phyloP scores from a whole-genome alignment of 331 rosid genomes.

The Saraca asoca region DNA sequence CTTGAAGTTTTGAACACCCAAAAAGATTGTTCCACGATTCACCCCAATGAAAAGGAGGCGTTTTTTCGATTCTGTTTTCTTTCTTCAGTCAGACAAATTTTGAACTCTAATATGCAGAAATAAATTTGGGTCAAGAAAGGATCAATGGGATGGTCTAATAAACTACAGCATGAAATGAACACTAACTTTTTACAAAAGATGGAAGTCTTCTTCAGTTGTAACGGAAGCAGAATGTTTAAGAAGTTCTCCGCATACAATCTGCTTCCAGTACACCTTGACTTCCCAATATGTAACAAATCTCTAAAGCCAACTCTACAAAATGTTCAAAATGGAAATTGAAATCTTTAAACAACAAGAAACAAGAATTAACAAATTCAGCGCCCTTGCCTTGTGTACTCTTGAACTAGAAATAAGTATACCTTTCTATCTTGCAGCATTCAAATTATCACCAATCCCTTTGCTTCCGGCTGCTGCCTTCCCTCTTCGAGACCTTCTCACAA shows the following conservation, averaged over 20 bases:
- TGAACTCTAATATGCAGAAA: background rate
- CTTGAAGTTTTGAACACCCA: too few species aligned
- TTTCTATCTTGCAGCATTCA: constrained; percentile 36
- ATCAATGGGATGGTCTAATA: constrained; percentile 3
- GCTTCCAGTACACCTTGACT: constrained; percentile 48
- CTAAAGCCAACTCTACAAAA: constrained; percentile 63
- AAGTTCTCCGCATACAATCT: constrained; percentile 40
- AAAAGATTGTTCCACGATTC: background rate
- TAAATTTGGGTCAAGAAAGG: constrained; percentile 11
- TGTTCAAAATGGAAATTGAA: constrained; percentile 43
- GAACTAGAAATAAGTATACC: constrained; percentile 40
- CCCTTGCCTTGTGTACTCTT: constrained; percentile 37
- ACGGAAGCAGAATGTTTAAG: constrained; percentile 37
- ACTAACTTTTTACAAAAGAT: constrained; percentile 39
- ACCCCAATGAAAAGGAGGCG: background rate
- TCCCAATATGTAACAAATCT: constrained; percentile 53
- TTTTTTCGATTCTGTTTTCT: background rate
- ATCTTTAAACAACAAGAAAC: constrained; percentile 56
- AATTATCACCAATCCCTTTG: constrained; percentile 32
- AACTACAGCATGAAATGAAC: constrained; percentile 32
- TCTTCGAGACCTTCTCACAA: constrained; percentile 17
- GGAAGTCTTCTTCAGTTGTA: constrained; percentile 43
- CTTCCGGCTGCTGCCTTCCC: constrained; percentile 20
- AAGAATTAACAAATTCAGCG: constrained; percentile 66
- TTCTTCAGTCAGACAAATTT: background rate